These are phyloP conservation scores for Tetracentron sinense DNA, from an alignment of 164 flowering plant genomes.

Conservation along the genomic window DNA sequence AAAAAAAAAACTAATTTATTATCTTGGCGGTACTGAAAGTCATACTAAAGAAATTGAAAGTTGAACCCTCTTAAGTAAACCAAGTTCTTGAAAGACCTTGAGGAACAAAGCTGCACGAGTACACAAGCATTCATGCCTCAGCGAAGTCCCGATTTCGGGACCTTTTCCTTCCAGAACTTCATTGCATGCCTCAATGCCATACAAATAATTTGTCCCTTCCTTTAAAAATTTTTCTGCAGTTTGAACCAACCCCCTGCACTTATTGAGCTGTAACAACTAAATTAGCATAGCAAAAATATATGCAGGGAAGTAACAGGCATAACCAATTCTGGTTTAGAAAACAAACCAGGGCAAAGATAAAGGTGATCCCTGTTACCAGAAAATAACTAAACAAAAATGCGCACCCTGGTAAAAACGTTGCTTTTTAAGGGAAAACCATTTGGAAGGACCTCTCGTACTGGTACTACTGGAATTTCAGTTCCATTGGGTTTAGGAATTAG, in stretches of 20 bases:
- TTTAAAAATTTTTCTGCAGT: slow-evolving; percentile 58
- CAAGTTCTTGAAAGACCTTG: slow-evolving; percentile 45
- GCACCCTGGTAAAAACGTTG: slow-evolving; percentile 36
- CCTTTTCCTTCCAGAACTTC: slow-evolving; percentile 75
- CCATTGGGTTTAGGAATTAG: slow-evolving; percentile 40
- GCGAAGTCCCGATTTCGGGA: slow-evolving; percentile 38
- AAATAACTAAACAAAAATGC: slow-evolving; percentile 4
- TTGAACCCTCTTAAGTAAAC: neutral
- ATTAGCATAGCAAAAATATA: slow-evolving; percentile 16
- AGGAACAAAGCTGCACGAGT: slow-evolving; percentile 82
- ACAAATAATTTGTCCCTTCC: slow-evolving; percentile 38
- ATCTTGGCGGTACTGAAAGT: neutral
- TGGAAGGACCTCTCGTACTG: slow-evolving; percentile 19
- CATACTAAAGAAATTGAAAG: neutral
- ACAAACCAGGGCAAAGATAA: neutral
- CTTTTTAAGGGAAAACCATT: slow-evolving; percentile 23
- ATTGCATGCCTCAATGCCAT: slow-evolving; percentile 88
- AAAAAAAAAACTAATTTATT: slow-evolving; percentile 1
- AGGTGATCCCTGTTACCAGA: neutral
- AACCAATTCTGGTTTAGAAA: neutral
- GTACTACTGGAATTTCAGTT: slow-evolving; percentile 25
- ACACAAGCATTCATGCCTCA: slow-evolving; percentile 67
- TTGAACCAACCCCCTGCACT: slow-evolving; percentile 57
- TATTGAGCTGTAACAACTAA: slow-evolving; percentile 46
- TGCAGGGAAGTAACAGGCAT: neutral